Conservation (phyloP, 2,329 filamentous ascomycete species). For the Hypoxylon sp. region DNA sequence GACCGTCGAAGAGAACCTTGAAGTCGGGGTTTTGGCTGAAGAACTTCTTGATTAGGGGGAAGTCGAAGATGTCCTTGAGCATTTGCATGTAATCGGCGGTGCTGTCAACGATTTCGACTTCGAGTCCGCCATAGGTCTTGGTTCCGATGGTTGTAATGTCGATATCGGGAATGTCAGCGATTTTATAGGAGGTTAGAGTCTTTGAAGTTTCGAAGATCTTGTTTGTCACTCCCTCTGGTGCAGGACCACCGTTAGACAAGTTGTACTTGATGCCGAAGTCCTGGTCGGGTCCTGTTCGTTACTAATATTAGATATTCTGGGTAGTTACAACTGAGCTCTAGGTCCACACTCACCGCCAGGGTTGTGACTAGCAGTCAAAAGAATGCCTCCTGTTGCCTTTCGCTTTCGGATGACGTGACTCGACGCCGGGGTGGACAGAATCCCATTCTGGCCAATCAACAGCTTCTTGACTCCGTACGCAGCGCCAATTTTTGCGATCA, state of each 20-base stretch:
- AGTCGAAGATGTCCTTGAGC: constrained; percentile 99
- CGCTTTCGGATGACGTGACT: constrained; percentile 96
- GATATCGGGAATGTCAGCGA: constrained; percentile 86
- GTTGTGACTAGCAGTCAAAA: constrained; percentile 98
- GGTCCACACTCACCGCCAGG: constrained; percentile 80
- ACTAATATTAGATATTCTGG: constrained; percentile 22
- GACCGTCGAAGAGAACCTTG: constrained; percentile 95
- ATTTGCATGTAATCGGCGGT: constrained; percentile 92
- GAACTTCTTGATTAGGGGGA: constrained; percentile 94
- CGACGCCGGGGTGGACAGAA: constrained; percentile 95
- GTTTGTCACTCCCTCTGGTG: constrained; percentile 96
- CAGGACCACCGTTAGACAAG: constrained; percentile 93
- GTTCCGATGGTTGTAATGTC: constrained; percentile 87
- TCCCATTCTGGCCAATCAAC: constrained; percentile 94
- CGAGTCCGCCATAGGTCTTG: constrained; percentile 85
- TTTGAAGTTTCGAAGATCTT: constrained; percentile 97
- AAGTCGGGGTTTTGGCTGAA: constrained; percentile 89
- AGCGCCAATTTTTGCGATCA: constrained; percentile 97
- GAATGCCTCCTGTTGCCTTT: constrained; percentile 95
- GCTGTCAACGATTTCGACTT: constrained; percentile 96
- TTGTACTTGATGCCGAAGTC: constrained; percentile 99
- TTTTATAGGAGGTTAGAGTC: constrained; percentile 91
- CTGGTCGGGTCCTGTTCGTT: constrained; percentile 80
- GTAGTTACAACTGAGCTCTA: background rate
- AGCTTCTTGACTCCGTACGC: constrained; percentile 99